A percentile compares a stretch with the other conserved stretches of the same genome.
Evolutionary conservation across 257 asterid genomes (phyloP).

Genomic region (Parsonsia alboflavescens): DNA sequence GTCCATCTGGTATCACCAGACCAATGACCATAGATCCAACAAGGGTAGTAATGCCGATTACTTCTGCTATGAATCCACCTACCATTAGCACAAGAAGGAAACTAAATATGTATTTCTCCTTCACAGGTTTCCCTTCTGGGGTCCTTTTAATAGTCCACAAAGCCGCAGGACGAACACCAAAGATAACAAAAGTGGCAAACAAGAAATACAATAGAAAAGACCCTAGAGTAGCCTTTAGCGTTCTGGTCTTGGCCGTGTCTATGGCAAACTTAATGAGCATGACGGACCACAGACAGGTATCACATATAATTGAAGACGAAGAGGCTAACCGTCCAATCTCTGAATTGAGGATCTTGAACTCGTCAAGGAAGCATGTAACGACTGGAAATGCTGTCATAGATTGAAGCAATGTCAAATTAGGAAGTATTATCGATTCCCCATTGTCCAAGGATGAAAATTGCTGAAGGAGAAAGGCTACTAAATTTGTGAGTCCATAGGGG

Average conservation of each 20-base stretch:
- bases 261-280: slow-evolving; percentile 30
- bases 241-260: slow-evolving; percentile 25
- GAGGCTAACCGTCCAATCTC: slow-evolving; percentile 66
- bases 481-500: slow-evolving; percentile 44
- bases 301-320: slow-evolving; percentile 56
- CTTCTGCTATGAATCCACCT: slow-evolving; percentile 45
- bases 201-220: slow-evolving; percentile 24
- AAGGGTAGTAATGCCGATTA: slow-evolving; percentile 48
- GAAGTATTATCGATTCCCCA: slow-evolving; percentile 34
- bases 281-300: slow-evolving; percentile 46
- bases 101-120: slow-evolving; percentile 36
- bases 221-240: slow-evolving; percentile 30
- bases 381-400: slow-evolving; percentile 75
- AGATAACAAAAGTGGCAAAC: slow-evolving; percentile 29
- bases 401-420: slow-evolving; percentile 30
- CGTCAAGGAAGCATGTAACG: slow-evolving; percentile 55
- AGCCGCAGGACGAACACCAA: slow-evolving; percentile 54
- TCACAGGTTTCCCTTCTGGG: slow-evolving; percentile 52
- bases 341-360: slow-evolving; percentile 59
- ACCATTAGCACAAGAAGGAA: slow-evolving; percentile 35
- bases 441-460: slow-evolving; percentile 36
- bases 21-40: slow-evolving; percentile 47
- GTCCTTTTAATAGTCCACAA: slow-evolving; percentile 49
- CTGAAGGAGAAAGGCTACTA: slow-evolving; percentile 39
- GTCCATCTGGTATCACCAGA: slow-evolving; percentile 60